Base-by-base conservation (phyloP, 2,329 filamentous ascomycete species). In the Arthroderma sp. region DNA sequence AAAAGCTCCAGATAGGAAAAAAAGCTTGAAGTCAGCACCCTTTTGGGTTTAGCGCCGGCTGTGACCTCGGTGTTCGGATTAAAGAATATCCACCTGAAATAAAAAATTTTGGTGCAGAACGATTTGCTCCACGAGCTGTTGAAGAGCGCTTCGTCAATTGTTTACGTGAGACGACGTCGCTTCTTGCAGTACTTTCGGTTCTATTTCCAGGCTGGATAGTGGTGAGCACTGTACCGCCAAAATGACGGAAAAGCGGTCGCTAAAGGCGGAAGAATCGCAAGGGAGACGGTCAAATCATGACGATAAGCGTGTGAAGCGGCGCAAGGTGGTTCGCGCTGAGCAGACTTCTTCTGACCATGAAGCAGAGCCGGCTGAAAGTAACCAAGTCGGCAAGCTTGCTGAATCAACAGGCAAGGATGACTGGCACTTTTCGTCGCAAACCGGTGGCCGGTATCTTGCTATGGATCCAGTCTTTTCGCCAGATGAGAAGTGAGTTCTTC, bases 381-480 rank as follows among this genome's bases (percentile, higher is more conserved):
- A 22, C 15, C 9, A 38, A 38, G 15, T 11, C n/a, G 15, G n/a
- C 36, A 38, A 10, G 9, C 8, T 22, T 22, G 15, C 15, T 8
- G 9, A 27, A 10, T 30, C 29, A 38, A 15, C 42, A 38, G n/a
- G 29, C 8, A 2, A 29, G n/a, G 38, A 41, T 33, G 34, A 33
- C 34, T 51, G 50, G 50, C 32, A 30, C 9, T 11, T 51, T 22
- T 47, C 44, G 7, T 40, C 33, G 29, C 41, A 36, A 10, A 41
- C 39, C 11, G 76, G 73, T 36, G 77, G 77, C 22, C 69, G 70
- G 44, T 75, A 77, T 54, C 62, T 74, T 45, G 63, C 71, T 38
- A 58, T 73, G 41, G 74, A 80, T 53, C 73, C 77, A 4, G 55
- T 77, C 6, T 73, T 80, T 56, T 72, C 75, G 2, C 50, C 53